Percentiles rank a stretch among this genome's conserved stretches.
phyloP scores from a whole-genome alignment of 2,329 filamentous ascomycete species.

The Scleromitrula shiraiana region DNA sequence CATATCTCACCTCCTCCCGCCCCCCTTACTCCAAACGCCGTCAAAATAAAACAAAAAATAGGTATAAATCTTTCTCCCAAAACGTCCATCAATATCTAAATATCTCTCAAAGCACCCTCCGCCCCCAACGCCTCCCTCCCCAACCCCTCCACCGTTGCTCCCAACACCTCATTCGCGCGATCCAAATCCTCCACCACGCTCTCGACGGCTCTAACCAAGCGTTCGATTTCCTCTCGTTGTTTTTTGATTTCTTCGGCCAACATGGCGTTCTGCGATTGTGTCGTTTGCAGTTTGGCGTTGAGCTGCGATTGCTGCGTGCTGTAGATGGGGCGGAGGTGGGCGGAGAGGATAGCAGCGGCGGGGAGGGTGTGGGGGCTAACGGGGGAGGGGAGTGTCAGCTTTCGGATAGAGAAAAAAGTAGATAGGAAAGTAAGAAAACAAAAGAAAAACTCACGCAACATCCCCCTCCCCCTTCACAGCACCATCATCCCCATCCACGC shows the following conservation, averaged over 20 bases:
- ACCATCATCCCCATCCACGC: constrained; percentile 4
- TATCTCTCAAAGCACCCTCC: constrained; percentile 12
- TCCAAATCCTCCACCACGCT: constrained; percentile 46
- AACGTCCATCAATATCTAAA: background rate
- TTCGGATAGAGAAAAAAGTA: background rate
- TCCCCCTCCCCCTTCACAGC: background rate
- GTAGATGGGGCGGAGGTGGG: constrained; percentile 47
- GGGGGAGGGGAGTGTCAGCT: background rate
- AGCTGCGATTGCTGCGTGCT: constrained; percentile 46
- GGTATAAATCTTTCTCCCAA: background rate
- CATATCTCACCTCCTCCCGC: background rate
- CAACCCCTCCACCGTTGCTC: constrained; percentile 15
- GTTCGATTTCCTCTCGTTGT: constrained; percentile 49
- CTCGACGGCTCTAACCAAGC: constrained; percentile 43
- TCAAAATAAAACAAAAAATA: background rate
- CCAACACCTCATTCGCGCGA: constrained; percentile 34
- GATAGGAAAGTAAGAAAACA: background rate
- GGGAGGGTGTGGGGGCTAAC: constrained; percentile 49
- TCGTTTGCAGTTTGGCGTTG: constrained; percentile 48
- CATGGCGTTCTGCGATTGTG: constrained; percentile 47
- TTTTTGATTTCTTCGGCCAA: constrained; percentile 42
- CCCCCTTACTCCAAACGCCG: background rate
- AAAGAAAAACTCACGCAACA: constrained; percentile 3
- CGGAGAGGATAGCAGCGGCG: constrained; percentile 42
- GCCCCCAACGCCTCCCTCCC: constrained; percentile 19